A percentile compares a stretch with the other conserved stretches of the same genome.
Evolutionary conservation across 2,329 filamentous ascomycete species (phyloP).

Genomic region (Tolypocladium tropicale): DNA sequence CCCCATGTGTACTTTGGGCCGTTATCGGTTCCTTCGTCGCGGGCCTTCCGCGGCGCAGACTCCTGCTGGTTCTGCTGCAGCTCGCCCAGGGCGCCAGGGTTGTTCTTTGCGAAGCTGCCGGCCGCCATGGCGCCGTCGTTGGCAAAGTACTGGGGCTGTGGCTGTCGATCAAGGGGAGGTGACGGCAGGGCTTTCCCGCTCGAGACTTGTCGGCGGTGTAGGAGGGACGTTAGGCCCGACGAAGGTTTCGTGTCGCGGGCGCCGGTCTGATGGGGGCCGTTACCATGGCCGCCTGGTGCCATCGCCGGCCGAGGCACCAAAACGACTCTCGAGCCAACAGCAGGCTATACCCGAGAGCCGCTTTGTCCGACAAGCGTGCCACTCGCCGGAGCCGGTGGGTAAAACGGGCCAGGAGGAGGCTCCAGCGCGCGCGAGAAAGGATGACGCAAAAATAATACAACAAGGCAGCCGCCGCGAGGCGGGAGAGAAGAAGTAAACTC

Average conservation of each 20-base stretch:
- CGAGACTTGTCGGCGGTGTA: conserved; percentile 38
- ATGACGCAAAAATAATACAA: background rate
- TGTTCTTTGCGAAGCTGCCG: conserved; percentile 23
- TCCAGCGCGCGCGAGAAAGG: background rate
- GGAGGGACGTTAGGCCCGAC: conserved; percentile 38
- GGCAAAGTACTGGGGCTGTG: background rate
- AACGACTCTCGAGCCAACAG: background rate
- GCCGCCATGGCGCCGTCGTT: conserved; percentile 16
- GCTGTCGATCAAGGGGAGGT: background rate
- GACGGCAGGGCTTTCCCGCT: conserved; percentile 24
- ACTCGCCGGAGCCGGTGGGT: background rate
- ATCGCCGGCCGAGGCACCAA: conserved; percentile 3
- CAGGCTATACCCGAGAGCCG: background rate
- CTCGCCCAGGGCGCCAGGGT: conserved; percentile 41
- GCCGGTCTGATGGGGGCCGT: conserved; percentile 6
- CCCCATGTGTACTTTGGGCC: conserved; percentile 19
- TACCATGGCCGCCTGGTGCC: conserved; percentile 7
- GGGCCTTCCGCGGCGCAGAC: conserved; percentile 24
- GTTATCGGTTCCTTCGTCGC: conserved; percentile 20
- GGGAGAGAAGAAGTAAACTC: background rate
- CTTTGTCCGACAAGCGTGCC: background rate
- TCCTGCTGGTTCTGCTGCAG: conserved; percentile 45
- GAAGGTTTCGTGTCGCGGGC: conserved; percentile 36
- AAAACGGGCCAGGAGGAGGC: background rate
- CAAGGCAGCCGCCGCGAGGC: background rate